A percentile compares a stretch with the other conserved stretches of the same genome.
Evolutionary conservation across 2,329 filamentous ascomycete genomes (phyloP).

Genomic region (Taxawa tesnikishii): DNA sequence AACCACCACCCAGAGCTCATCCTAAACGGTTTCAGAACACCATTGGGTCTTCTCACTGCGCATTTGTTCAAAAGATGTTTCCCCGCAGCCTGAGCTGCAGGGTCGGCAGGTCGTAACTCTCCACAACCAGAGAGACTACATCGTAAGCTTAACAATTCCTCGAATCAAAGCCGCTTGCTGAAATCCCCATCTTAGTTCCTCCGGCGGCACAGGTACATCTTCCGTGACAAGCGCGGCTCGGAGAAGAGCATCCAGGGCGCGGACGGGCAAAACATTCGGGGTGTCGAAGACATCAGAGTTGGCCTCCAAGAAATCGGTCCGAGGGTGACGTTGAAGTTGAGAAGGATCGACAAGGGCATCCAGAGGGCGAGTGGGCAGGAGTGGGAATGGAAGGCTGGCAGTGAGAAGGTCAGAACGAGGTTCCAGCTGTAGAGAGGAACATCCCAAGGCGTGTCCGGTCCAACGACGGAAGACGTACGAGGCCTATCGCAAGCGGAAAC

Average conservation of each 20-base stretch:
- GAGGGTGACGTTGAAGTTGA: constrained; percentile 71
- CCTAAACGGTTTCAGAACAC: constrained; percentile 90
- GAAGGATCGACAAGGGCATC: constrained; percentile 83
- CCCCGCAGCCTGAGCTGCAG: constrained; percentile 71
- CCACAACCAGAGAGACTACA: constrained; percentile 92
- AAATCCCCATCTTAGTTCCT: too few species aligned
- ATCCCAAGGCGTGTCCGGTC: too few species aligned
- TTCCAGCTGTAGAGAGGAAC: constrained; percentile 60
- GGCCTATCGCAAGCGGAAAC: too few species aligned
- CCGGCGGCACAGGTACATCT: constrained; percentile 79
- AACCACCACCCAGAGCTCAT: constrained; percentile 83
- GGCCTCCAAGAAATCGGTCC: constrained; percentile 87
- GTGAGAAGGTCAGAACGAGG: constrained; percentile 87
- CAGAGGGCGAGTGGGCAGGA: constrained; percentile 64
- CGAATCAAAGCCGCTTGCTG: too few species aligned
- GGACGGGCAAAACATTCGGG: constrained; percentile 73
- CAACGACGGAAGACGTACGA: too few species aligned
- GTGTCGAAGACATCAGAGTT: constrained; percentile 72
- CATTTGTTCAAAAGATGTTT: constrained; percentile 72
- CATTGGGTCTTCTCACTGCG: constrained; percentile 76
- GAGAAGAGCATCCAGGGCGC: constrained; percentile 77
- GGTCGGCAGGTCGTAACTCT: constrained; percentile 84
- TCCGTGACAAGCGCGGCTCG: constrained; percentile 73
- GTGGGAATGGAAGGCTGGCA: constrained; percentile 93
- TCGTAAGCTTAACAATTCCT: too few species aligned